Evolutionary conservation across 2,329 filamentous ascomycete species (phyloP).

Genomic region (Monosporascus sp.): DNA sequence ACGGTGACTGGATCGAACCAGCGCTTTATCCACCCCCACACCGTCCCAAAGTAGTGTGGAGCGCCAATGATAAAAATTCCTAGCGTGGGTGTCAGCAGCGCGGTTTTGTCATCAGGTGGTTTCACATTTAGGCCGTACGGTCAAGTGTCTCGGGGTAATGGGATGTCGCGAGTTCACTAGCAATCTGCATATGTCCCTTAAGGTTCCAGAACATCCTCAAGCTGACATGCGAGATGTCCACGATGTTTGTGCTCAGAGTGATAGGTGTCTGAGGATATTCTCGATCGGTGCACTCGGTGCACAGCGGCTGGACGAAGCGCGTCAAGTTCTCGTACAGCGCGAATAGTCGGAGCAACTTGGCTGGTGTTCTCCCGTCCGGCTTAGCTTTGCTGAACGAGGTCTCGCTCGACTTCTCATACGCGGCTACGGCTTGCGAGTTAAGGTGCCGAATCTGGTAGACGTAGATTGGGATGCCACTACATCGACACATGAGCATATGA

Average conservation of each 20-base stretch:
- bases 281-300: slow-evolving; percentile 68
- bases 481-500: background rate
- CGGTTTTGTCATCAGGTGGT: background rate
- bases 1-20: slow-evolving; percentile 94
- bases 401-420: slow-evolving; percentile 63
- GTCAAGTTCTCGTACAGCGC: slow-evolving; percentile 91
- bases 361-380: slow-evolving; percentile 59
- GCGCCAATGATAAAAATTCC: slow-evolving; percentile 72
- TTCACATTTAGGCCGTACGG: slow-evolving; percentile 43
- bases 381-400: slow-evolving; percentile 52
- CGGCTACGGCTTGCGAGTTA: slow-evolving; percentile 72
- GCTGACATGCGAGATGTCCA: slow-evolving; percentile 83
- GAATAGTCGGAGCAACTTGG: slow-evolving; percentile 79
- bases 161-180: slow-evolving; percentile 79
- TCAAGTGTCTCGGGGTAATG: slow-evolving; percentile 95
- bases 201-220: slow-evolving; percentile 95
- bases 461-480: slow-evolving; percentile 83
- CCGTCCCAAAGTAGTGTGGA: slow-evolving; percentile 83
- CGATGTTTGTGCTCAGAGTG: slow-evolving; percentile 89
- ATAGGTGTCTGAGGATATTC: slow-evolving; percentile 76
- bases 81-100: slow-evolving; percentile 4
- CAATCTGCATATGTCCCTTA: slow-evolving; percentile 89
- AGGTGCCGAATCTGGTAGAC: slow-evolving; percentile 82
- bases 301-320: slow-evolving; percentile 79
- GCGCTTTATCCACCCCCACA: slow-evolving; percentile 92